phyloP scores from a whole-genome alignment of 129 eudicot species.

The Helianthus tuberosus region DNA sequence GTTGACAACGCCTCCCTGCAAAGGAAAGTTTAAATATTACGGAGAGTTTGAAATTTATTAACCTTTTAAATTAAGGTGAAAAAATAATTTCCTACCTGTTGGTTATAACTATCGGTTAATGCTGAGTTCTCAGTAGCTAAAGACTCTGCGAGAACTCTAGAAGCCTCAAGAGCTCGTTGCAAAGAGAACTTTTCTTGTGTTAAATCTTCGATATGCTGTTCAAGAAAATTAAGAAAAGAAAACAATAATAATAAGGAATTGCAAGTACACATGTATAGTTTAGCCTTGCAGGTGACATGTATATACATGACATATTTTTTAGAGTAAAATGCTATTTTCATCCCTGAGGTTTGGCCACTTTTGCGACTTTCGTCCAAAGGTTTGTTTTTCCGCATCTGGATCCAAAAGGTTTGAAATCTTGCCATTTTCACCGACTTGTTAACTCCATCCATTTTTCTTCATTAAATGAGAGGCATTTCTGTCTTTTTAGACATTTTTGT shows the following conservation, averaged over 20 bases:
- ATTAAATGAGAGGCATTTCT: too few relatives aligned
- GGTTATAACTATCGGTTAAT: conserved; percentile 87
- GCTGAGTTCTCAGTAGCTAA: conserved; percentile 91
- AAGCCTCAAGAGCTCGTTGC: conserved; percentile 98
- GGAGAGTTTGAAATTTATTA: neutral
- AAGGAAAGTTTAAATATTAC: neutral
- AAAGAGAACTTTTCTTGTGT: conserved; percentile 96
- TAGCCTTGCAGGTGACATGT: neutral
- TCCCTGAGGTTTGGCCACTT: too few relatives aligned
- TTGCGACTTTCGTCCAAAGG: too few relatives aligned
- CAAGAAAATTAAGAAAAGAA: conserved; percentile 1
- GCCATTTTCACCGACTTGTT: too few relatives aligned
- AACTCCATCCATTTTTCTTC: too few relatives aligned
- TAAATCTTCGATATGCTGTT: conserved; percentile 96
- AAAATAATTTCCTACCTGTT: conserved; percentile 54
- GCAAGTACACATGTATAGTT: neutral
- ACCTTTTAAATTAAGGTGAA: conserved; percentile 5
- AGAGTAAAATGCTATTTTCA: too few relatives aligned
- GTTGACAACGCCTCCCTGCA: conserved; percentile 79
- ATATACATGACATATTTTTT: neutral
- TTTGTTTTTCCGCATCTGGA: too few relatives aligned
- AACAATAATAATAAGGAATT: conserved; percentile 15
- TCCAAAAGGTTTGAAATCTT: too few relatives aligned
- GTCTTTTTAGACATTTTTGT: too few relatives aligned
- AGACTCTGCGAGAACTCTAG: conserved; percentile 83